Percentiles rank a stretch among this genome's conserved stretches.
Evolutionary conservation across 2,329 filamentous ascomycete species (phyloP).

Genomic region (Epichloe baconii): DNA sequence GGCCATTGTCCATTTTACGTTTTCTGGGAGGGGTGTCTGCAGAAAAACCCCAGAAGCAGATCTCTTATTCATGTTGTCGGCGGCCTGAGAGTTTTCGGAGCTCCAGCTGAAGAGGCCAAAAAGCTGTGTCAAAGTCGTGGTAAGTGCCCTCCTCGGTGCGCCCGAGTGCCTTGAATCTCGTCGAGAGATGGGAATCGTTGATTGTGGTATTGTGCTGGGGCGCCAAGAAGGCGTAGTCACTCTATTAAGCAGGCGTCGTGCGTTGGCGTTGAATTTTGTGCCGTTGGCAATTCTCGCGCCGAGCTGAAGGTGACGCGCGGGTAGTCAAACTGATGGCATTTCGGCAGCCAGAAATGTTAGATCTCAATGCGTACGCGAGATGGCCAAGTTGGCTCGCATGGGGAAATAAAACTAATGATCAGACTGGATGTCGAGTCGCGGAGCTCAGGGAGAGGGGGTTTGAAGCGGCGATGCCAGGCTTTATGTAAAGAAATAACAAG

Average conservation of each 20-base stretch:
- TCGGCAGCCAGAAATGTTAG: not conserved
- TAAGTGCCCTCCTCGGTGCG: not conserved
- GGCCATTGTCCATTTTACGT: constrained; percentile 32
- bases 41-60: constrained; percentile 10
- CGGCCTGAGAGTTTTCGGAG: not conserved
- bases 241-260: not conserved
- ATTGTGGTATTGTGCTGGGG: not conserved
- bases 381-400: not conserved
- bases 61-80: constrained; percentile 19
- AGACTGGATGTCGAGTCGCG: not conserved
- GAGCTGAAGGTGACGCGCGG: constrained; percentile 12
- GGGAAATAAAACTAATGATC: not conserved
- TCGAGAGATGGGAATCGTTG: not conserved
- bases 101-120: constrained; percentile 11
- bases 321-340: constrained; percentile 18
- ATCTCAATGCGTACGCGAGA: not conserved
- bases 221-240: not conserved
- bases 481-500: not conserved
- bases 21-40: constrained; percentile 25
- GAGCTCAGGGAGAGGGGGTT: not conserved
- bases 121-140: not conserved
- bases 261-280: constrained; percentile 7
- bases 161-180: not conserved
- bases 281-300: constrained; percentile 12
- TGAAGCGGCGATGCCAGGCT: not conserved